Base-by-base conservation (phyloP, 2,329 filamentous ascomycete species). In the Apiospora arundinis region DNA sequence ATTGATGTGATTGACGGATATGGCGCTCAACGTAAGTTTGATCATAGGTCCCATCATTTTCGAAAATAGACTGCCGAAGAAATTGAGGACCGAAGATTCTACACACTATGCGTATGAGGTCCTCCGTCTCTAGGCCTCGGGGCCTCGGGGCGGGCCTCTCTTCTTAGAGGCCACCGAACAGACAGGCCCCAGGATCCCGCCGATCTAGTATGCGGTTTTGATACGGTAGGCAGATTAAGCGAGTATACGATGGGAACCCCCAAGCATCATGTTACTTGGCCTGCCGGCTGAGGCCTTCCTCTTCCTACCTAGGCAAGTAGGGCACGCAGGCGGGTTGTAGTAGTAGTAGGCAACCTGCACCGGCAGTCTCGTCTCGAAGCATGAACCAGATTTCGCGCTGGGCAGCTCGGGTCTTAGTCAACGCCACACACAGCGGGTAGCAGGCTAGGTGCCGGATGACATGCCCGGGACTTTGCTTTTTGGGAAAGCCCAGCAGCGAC, bases 1-100 rank as follows among this genome's bases (percentile, higher is more conserved):
- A 4, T 12, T 45, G 56, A 40, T 63, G 49, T 63, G 56, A 63
- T 32, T 37, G 56, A 40, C 28, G 56, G 56, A 40, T 37, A 40
- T 40, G 32, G 56, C 18, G 52, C 52, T 32, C 56, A 63, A 63
- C 56, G 56, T 63, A 63, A 63, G 56, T 63, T 63, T 63, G 56
- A 63, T 63, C 56, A 32, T 40, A 63, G 32, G 56, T 40, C 56
- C 56, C 56, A 40, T 63, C 56, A 32, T 63, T 40, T 37, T 37
- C 28, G 18, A 63, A 63, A 63, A 63, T 63, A 63, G 56, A 63
- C 56, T 40, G 56, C 56, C 21, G 56, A 63, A 63, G 56, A 63
- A 16, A 63, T 63, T 63, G 56, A 63, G 56, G 56, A 63, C 56
- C 56, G 56, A 63, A 63, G 18, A 63, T n/a, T 63, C 56, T 63